Conservation (phyloP, 2,329 filamentous ascomycete genomes). For the Aspergillus glaucus region DNA sequence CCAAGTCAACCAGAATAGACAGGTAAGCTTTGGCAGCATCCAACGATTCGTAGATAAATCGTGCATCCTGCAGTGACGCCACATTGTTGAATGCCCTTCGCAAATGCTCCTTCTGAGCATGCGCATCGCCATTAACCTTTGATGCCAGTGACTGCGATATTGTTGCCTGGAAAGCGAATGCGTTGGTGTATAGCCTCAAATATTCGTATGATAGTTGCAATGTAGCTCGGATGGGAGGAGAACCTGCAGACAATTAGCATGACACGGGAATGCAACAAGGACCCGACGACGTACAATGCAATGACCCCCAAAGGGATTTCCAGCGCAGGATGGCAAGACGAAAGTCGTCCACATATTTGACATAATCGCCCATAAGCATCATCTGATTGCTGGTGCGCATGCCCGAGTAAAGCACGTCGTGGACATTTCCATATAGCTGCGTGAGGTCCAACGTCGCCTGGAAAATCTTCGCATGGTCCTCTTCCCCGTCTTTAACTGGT, state of each 20-base stretch:
- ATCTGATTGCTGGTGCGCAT: slow-evolving; percentile 63
- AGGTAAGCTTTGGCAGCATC: slow-evolving; percentile 59
- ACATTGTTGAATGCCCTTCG: slow-evolving; percentile 47
- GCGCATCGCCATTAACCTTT: slow-evolving; percentile 31
- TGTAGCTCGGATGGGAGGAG: slow-evolving; percentile 59
- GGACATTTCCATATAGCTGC: slow-evolving; percentile 66
- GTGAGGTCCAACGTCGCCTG: slow-evolving; percentile 67
- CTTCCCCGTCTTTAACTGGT: slow-evolving; percentile 52
- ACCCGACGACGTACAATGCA: slow-evolving; percentile 48
- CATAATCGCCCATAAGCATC: slow-evolving; percentile 65
- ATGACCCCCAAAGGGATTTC: slow-evolving; percentile 63
- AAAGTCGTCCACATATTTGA: slow-evolving; percentile 70
- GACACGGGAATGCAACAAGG: not conserved
- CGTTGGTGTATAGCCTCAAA: slow-evolving; percentile 65
- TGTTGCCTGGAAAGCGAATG: slow-evolving; percentile 69
- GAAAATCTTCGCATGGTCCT: slow-evolving; percentile 63
- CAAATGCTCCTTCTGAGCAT: slow-evolving; percentile 34
- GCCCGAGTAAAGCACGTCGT: slow-evolving; percentile 67
- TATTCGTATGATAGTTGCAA: slow-evolving; percentile 67
- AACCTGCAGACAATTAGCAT: slow-evolving; percentile 39
- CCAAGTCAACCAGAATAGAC: slow-evolving; percentile 53
- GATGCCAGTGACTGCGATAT: slow-evolving; percentile 46
- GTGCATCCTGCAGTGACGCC: slow-evolving; percentile 55
- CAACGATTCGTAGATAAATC: slow-evolving; percentile 61
- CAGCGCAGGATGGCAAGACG: slow-evolving; percentile 62